Evolutionary conservation across 2,329 filamentous ascomycete genomes (phyloP).

Genomic region (Elsinoe fawcettii): DNA sequence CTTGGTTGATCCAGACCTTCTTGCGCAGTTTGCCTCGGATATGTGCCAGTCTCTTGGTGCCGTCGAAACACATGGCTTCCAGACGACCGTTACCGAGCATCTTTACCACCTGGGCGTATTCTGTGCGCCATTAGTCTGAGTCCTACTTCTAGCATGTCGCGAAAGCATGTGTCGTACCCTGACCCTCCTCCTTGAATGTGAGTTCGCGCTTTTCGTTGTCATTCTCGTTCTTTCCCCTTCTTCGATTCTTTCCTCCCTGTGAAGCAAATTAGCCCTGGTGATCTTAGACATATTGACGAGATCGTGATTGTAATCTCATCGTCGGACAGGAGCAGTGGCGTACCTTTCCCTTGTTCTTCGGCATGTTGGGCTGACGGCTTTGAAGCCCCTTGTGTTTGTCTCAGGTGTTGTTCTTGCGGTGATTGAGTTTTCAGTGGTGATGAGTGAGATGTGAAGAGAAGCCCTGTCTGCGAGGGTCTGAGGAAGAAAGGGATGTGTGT

Average conservation of each 20-base stretch:
- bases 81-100: slow-evolving; percentile 95
- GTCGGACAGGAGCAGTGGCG: slow-evolving; percentile 27
- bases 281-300: slow-evolving; percentile 21
- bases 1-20: slow-evolving; percentile 99
- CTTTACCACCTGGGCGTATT: slow-evolving; percentile 83
- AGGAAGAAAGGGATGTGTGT: neutral
- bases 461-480: neutral
- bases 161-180: slow-evolving; percentile 47
- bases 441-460: slow-evolving; percentile 6
- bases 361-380: slow-evolving; percentile 55
- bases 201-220: slow-evolving; percentile 99
- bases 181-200: slow-evolving; percentile 97
- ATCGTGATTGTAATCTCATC: slow-evolving; percentile 3
- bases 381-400: slow-evolving; percentile 9
- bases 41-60: slow-evolving; percentile 74
- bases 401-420: slow-evolving; percentile 1
- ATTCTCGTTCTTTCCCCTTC: slow-evolving; percentile 78
- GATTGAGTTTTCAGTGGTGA: neutral
- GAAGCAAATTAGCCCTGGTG: slow-evolving; percentile 25
- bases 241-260: slow-evolving; percentile 95
- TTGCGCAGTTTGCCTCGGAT: slow-evolving; percentile 96
- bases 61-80: slow-evolving; percentile 92
- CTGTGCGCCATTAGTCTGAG: slow-evolving; percentile 32
- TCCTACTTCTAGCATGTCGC: neutral
- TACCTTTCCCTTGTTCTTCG: slow-evolving; percentile 99